Evolutionary conservation across 306 rosid species (phyloP).

Genomic region (Cyclanthera cordifolia): DNA sequence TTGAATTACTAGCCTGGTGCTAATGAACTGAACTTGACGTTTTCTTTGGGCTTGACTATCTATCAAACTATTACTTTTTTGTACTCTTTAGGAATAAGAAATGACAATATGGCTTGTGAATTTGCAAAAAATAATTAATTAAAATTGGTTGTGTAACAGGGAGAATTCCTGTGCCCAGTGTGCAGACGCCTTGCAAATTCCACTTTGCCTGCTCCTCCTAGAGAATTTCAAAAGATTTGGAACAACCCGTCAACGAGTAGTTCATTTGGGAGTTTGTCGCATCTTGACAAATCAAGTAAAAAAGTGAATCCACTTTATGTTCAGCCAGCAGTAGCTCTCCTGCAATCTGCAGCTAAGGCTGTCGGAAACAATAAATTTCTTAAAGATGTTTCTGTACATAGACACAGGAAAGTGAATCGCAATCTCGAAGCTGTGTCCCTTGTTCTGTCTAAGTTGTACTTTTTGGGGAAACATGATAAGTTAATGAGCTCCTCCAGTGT

Average conservation of each 20-base stretch:
- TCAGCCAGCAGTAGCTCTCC: conserved; percentile 48
- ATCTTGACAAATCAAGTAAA: conserved; percentile 22
- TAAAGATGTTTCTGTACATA: conserved; percentile 37
- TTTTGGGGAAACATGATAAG: conserved; percentile 49
- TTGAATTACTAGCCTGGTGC: not conserved
- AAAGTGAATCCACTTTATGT: conserved; percentile 36
- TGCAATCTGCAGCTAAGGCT: conserved; percentile 57
- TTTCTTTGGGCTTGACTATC: not conserved
- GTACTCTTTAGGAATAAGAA: too few relatives aligned
- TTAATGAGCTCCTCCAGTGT: conserved; percentile 35
- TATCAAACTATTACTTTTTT: too few relatives aligned
- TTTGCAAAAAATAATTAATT: not conserved
- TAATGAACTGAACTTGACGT: not conserved
- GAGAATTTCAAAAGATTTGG: conserved; percentile 33
- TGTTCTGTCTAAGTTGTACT: conserved; percentile 65
- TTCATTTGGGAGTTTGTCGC: conserved; percentile 26
- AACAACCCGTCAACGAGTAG: conserved; percentile 33
- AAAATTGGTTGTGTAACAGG: conserved; percentile 30
- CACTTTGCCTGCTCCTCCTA: conserved; percentile 61
- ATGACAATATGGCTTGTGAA: not conserved
- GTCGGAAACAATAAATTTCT: conserved; percentile 43
- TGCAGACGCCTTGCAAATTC: conserved; percentile 94
- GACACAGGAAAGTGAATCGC: conserved; percentile 28
- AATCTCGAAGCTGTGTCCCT: conserved; percentile 49
- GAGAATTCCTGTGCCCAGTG: conserved; percentile 94